Conservation (phyloP, 108 stramenopile species). For the Hondaea fermentalgiana region DNA sequence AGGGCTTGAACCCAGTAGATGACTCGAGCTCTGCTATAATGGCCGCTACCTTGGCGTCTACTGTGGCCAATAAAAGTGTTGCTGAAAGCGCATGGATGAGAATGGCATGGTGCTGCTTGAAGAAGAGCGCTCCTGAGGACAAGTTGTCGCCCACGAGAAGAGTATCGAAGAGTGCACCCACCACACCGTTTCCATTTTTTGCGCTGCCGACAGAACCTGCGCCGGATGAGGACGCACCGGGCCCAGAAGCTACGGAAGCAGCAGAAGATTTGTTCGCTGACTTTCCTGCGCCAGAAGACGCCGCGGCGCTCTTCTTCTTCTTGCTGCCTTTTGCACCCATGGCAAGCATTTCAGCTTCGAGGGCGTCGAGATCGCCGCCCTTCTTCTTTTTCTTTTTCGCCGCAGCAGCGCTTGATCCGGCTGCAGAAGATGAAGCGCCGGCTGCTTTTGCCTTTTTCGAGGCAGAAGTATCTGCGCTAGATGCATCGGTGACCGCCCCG, state of each 20-base stretch:
- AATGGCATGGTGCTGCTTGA: background rate
- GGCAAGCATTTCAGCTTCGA: background rate
- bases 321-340: background rate
- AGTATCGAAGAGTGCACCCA: background rate
- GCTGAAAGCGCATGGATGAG: background rate
- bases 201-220: no score
- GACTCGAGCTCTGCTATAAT: background rate
- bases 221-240: no score
- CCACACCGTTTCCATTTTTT: background rate
- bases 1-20: background rate
- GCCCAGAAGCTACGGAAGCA: background rate
- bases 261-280: background rate
- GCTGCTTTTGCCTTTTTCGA: background rate
- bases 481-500: background rate
- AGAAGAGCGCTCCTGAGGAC: background rate
- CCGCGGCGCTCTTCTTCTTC: background rate
- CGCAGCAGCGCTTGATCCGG: background rate
- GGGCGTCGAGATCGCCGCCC: background rate
- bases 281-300: background rate
- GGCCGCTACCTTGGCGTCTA: background rate
- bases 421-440: background rate
- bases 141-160: background rate
- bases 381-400: constrained; percentile 1
- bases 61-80: background rate
- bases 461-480: background rate